Conservation (phyloP, 495 filamentous ascomycete species). For the Talaromyces ruber region DNA sequence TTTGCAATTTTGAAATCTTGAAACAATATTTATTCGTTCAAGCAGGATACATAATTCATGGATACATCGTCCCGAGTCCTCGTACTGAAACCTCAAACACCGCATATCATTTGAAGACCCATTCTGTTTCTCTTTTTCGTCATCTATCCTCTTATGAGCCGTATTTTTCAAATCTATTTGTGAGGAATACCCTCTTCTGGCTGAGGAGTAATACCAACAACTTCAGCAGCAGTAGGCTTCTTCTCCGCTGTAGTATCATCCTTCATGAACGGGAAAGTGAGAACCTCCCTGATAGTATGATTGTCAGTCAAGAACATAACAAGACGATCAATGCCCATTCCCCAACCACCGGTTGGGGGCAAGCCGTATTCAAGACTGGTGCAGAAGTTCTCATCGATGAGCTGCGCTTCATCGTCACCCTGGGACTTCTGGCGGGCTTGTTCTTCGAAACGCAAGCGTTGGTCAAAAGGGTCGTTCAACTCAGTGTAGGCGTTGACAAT, state of each 20-base stretch:
- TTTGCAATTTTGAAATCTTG: too few species aligned
- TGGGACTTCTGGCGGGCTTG: slow-evolving; percentile 92
- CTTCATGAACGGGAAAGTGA: slow-evolving; percentile 88
- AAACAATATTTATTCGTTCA: not conserved
- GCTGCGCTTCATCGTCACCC: slow-evolving; percentile 93
- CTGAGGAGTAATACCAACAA: slow-evolving; percentile 52
- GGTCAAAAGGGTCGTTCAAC: slow-evolving; percentile 95
- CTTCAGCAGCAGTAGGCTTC: slow-evolving; percentile 52
- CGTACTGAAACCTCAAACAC: not conserved
- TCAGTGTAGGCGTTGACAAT: slow-evolving; percentile 96
- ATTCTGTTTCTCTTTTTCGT: not conserved
- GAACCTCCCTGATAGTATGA: slow-evolving; percentile 91
- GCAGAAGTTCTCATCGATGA: slow-evolving; percentile 92
- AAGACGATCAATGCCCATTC: slow-evolving; percentile 93
- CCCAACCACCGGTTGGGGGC: slow-evolving; percentile 93
- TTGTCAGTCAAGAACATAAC: slow-evolving; percentile 97
- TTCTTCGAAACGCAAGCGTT: slow-evolving; percentile 90
- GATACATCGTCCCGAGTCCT: not conserved
- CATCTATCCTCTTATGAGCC: not conserved
- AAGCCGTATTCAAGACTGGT: slow-evolving; percentile 76
- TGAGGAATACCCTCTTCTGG: slow-evolving; percentile 55
- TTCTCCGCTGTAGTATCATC: slow-evolving; percentile 44
- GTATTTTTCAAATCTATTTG: slow-evolving; percentile 13
- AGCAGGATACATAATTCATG: not conserved
- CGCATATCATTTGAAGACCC: not conserved